Evolutionary conservation across 441 rosid species (phyloP).

Genomic region (Melastoma candidum): DNA sequence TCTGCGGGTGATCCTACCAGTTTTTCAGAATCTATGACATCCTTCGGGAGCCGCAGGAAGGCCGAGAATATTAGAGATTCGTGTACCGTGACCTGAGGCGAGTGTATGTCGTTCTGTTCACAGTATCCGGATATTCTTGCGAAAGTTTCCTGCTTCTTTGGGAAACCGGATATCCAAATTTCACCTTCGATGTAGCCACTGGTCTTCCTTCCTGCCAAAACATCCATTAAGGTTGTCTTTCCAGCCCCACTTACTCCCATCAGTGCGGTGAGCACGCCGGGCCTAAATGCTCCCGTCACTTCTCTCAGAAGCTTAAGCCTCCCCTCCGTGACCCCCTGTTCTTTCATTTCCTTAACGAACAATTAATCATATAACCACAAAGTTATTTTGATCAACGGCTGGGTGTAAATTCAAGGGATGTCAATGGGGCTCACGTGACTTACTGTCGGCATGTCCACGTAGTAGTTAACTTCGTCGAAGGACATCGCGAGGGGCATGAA

Average conservation of each 20-base stretch:
- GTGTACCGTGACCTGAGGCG: conserved; percentile 78
- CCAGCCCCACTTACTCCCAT: conserved; percentile 99
- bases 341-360: conserved; percentile 62
- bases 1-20: conserved; percentile 30
- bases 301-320: conserved; percentile 58
- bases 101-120: conserved; percentile 86
- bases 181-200: conserved; percentile 88
- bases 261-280: conserved; percentile 82
- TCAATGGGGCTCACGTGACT: conserved; percentile 11
- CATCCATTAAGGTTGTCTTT: conserved; percentile 96
- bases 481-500: conserved; percentile 89
- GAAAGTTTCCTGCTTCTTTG: conserved; percentile 88
- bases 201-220: conserved; percentile 84
- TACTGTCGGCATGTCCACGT: conserved; percentile 89
- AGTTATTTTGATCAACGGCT: background rate
- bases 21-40: conserved; percentile 55
- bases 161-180: conserved; percentile 67
- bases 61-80: conserved; percentile 88
- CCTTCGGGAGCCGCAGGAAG: conserved; percentile 72
- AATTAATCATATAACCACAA: background rate
- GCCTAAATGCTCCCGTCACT: conserved; percentile 82
- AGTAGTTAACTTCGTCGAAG: conserved; percentile 60
- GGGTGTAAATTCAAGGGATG: background rate
- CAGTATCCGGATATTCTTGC: conserved; percentile 95
- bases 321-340: conserved; percentile 58